These are phyloP conservation scores for Escovopsis sp. DNA, from an alignment of 2,329 filamentous ascomycete genomes.

Conservation along the genomic window DNA sequence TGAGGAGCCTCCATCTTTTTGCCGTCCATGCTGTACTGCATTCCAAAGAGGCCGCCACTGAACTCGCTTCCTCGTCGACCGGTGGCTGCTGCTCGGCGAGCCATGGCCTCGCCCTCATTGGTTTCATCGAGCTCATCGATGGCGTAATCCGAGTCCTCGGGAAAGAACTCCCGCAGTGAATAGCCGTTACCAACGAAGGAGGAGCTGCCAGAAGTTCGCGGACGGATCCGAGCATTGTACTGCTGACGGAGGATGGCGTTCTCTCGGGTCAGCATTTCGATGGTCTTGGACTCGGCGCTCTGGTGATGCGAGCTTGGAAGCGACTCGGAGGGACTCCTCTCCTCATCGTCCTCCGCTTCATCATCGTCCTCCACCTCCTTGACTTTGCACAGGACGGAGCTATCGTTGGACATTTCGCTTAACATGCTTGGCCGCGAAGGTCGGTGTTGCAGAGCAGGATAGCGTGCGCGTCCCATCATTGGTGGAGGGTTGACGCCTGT, in stretches of 20 bases:
- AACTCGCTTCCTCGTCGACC: slow-evolving; percentile 43
- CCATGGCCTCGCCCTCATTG: slow-evolving; percentile 35
- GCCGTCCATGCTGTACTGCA: slow-evolving; percentile 39
- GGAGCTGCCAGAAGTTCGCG: slow-evolving; percentile 40
- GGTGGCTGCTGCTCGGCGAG: slow-evolving; percentile 24
- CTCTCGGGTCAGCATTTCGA: slow-evolving; percentile 46
- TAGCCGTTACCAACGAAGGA: slow-evolving; percentile 42
- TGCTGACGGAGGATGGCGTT: slow-evolving; percentile 45
- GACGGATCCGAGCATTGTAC: slow-evolving; percentile 39
- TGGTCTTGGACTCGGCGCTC: slow-evolving; percentile 42
- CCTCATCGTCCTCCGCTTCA: slow-evolving; percentile 57
- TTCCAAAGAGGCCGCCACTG: slow-evolving; percentile 29
- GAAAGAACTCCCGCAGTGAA: slow-evolving; percentile 41
- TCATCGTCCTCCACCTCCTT: slow-evolving; percentile 56
- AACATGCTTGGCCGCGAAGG: slow-evolving; percentile 66
- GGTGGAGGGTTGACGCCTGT: slow-evolving; percentile 30
- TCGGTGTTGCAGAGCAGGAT: slow-evolving; percentile 61
- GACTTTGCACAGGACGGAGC: slow-evolving; percentile 48
- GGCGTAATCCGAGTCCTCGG: slow-evolving; percentile 55
- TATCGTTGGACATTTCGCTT: slow-evolving; percentile 54
- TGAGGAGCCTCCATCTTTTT: slow-evolving; percentile 42
- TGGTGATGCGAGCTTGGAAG: slow-evolving; percentile 35
- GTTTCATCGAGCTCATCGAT: slow-evolving; percentile 55
- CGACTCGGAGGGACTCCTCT: slow-evolving; percentile 38
- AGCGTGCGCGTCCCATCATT: slow-evolving; percentile 37